These are phyloP conservation scores for Saitozyma podzolica DNA, from an alignment of 768 basidiomycete species.

Conservation along the genomic window DNA sequence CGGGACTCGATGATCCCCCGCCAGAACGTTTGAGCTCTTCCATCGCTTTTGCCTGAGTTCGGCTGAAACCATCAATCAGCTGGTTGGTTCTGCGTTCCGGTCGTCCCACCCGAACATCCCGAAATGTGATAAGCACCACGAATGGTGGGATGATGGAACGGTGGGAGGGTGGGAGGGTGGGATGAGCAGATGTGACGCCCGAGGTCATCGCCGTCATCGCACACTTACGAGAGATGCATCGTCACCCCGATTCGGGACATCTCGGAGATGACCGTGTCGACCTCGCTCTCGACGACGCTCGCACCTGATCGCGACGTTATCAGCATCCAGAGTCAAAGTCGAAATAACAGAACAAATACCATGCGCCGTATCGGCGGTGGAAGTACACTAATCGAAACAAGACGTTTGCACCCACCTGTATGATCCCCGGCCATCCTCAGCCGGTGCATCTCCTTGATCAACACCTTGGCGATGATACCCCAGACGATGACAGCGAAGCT, in stretches of 20 bases:
- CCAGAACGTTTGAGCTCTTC: conserved; percentile 6
- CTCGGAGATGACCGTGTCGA: conserved; percentile 4
- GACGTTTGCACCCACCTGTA: neutral
- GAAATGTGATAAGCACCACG: neutral
- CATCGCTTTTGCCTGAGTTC: conserved; percentile 10
- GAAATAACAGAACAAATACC: neutral
- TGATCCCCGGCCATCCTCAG: conserved; percentile 11
- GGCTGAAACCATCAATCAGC: neutral
- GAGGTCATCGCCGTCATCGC: neutral
- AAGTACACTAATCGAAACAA: neutral
- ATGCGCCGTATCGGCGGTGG: too few relatives aligned
- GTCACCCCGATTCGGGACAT: conserved; percentile 1
- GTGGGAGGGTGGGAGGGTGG: too few relatives aligned
- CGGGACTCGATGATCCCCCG: neutral
- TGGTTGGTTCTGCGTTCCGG: neutral
- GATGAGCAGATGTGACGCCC: too few relatives aligned
- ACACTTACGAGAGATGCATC: conserved; percentile 9
- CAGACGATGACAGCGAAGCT: conserved; percentile 33
- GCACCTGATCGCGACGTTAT: neutral
- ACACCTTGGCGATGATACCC: conserved; percentile 34
- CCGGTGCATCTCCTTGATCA: conserved; percentile 40
- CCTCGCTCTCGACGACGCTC: conserved; percentile 2
- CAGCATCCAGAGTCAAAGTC: neutral
- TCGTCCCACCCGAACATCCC: neutral
- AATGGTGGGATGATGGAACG: too few relatives aligned